A percentile compares a stretch with the other conserved stretches of the same genome.
Evolutionary conservation across 768 basidiomycete genomes (phyloP).

Genomic region (Agaricus subrufescens): DNA sequence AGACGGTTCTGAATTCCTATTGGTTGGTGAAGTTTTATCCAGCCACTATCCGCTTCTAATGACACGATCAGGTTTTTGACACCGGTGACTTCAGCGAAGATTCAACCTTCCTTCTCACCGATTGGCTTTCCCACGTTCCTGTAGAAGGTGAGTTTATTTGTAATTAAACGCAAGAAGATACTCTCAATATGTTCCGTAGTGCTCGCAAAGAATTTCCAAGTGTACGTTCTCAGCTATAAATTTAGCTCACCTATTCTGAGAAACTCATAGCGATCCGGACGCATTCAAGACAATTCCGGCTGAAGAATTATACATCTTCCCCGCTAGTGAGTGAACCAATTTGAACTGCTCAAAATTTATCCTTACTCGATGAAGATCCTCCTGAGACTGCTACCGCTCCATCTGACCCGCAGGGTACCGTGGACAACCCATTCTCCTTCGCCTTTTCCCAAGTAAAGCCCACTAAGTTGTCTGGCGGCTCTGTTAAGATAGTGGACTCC

Average conservation of each 20-base stretch:
- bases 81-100: slow-evolving; percentile 49
- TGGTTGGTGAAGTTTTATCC: slow-evolving; percentile 24
- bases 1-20: slow-evolving; percentile 46
- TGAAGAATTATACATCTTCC: slow-evolving; percentile 50
- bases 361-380: slow-evolving; percentile 23
- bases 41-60: background rate
- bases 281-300: slow-evolving; percentile 41
- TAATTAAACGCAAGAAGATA: background rate
- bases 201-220: slow-evolving; percentile 49
- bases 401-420: slow-evolving; percentile 37
- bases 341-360: background rate
- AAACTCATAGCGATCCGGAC: slow-evolving; percentile 19
- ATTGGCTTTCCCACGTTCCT: slow-evolving; percentile 53
- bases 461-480: slow-evolving; percentile 42
- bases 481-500: slow-evolving; percentile 48
- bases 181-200: slow-evolving; percentile 20
- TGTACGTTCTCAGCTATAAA: slow-evolving; percentile 14
- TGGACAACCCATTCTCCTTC: slow-evolving; percentile 43
- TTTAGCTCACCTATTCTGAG: background rate
- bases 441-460: slow-evolving; percentile 39
- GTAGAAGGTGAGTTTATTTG: slow-evolving; percentile 31
- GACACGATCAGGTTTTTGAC: slow-evolving; percentile 38
- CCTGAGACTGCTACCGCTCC: slow-evolving; percentile 22
- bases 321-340: slow-evolving; percentile 26
- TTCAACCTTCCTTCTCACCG: slow-evolving; percentile 50